Base-by-base conservation (phyloP, 2,329 filamentous ascomycete genomes). In the Blumeria graminis region DNA sequence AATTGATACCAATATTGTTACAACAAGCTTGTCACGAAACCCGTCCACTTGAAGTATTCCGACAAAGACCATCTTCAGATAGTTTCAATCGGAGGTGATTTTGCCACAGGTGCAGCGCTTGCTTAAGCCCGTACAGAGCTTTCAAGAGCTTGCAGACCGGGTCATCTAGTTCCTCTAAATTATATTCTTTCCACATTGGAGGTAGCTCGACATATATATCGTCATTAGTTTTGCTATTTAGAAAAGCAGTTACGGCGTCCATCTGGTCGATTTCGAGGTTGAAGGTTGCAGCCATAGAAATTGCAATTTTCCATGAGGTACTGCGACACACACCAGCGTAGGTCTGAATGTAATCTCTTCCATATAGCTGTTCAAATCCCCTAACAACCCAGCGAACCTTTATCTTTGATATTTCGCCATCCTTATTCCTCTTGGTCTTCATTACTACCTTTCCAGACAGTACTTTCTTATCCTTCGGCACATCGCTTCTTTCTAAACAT, bases 61-160 rank as follows among this genome's bases (percentile, higher is more conserved):
- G n/a, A n/a, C n/a, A n/a, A 33, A 55, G 34, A 43, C 35, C 53
- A 28, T 41, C 13, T 45, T 41, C 28, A 14, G 16, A 32, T 7
- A 55, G 39, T 28, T 43, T 41, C 22, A 22, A 28, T 38, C 14
- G 16, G 13, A 55, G 33, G 18, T 55, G 16, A 28, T 45, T 45
- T 32, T 50, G 50, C 34, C 8, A 53, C 2, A 53, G 50, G 7
- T 34, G 28, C 7, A 34, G 33, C 8, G 33, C 28, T 16, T 53
- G 32, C 5, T 53, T 53, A 3, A 53, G 32, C 13, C 50, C 50
- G 18, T 53, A 53, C 9, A 55, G 38, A 16, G 36, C 53, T 18
- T 55, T 43, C n/a, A 36, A 33, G 34, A 55, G 53, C 33, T 55
- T 55, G 33, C 53, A 55, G 35, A 38, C 50, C 22, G 16, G 14